A percentile compares a stretch with the other conserved stretches of the same genome.
phyloP scores from a whole-genome alignment of 352 stramenopile genomes.

The Phytophthora capsici region DNA sequence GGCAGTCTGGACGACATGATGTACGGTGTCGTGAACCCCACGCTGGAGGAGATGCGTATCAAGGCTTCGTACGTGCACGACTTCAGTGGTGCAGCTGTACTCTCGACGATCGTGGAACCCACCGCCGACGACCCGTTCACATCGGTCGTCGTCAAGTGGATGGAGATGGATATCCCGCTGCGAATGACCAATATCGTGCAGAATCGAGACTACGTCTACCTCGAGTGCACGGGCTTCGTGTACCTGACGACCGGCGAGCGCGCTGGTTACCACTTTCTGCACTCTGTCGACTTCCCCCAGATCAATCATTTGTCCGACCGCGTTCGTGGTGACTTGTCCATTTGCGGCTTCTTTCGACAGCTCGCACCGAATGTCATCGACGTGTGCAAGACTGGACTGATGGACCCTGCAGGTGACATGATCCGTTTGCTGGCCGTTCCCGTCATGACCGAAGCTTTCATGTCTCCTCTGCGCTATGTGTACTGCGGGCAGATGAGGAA shows the following conservation, averaged over 20 bases:
- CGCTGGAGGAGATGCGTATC: conserved; percentile 37
- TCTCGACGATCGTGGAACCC: conserved; percentile 33
- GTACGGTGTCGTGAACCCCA: conserved; percentile 38
- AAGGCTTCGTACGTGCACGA: conserved; percentile 41
- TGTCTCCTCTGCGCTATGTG: conserved; percentile 36
- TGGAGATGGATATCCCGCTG: conserved; percentile 37
- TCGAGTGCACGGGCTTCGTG: conserved; percentile 41
- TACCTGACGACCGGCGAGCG: conserved; percentile 32
- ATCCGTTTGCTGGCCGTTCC: conserved; percentile 39
- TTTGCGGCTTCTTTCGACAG: conserved; percentile 41
- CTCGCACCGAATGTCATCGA: conserved; percentile 28
- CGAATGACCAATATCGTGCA: conserved; percentile 35
- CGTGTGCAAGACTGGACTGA: conserved; percentile 29
- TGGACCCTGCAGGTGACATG: conserved; percentile 38
- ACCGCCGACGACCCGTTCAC: conserved; percentile 28
- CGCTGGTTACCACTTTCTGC: conserved; percentile 42
- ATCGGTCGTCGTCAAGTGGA: conserved; percentile 45
- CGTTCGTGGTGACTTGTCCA: conserved; percentile 35
- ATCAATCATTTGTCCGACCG: conserved; percentile 28
- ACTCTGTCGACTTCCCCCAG: conserved; percentile 47
- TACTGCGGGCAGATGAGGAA: conserved; percentile 68
- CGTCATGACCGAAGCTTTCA: conserved; percentile 40
- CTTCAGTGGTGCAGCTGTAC: conserved; percentile 29
- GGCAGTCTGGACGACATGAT: conserved; percentile 44
- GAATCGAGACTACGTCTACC: conserved; percentile 50